A percentile compares a stretch with the other conserved stretches of the same genome.
Conservation (phyloP, 2,329 filamentous ascomycete species). For the Basipetospora chlamydospora region DNA sequence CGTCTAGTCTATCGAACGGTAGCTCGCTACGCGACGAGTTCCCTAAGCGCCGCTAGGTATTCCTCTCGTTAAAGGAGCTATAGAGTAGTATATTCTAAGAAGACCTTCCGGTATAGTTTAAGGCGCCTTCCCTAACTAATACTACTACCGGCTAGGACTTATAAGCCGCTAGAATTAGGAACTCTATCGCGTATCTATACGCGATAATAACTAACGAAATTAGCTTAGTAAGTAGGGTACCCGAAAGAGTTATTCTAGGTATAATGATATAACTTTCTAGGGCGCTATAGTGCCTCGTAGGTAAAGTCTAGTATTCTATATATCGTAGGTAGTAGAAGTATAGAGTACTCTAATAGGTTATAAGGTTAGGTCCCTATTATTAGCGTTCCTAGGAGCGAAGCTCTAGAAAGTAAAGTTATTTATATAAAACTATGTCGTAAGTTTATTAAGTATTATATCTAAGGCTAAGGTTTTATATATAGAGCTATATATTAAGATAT, state of each 20-base stretch:
- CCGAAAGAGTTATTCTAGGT: slow-evolving; percentile 18
- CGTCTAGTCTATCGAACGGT: slow-evolving; percentile 3
- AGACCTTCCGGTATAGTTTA: slow-evolving; percentile 31
- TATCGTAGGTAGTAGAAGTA: too few relatives aligned
- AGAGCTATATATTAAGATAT: too few relatives aligned
- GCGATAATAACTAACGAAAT: slow-evolving; percentile 21
- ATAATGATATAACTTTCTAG: too few relatives aligned
- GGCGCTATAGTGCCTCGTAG: too few relatives aligned
- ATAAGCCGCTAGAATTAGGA: slow-evolving; percentile 21
- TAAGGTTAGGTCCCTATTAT: too few relatives aligned
- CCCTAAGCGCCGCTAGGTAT: slow-evolving; percentile 33
- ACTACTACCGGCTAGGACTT: slow-evolving; percentile 19
- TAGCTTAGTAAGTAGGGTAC: slow-evolving; percentile 13
- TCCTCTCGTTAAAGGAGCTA: slow-evolving; percentile 25
- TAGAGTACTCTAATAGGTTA: too few relatives aligned
- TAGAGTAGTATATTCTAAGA: slow-evolving; percentile 12
- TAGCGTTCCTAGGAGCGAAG: too few relatives aligned
- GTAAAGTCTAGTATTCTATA: too few relatives aligned
- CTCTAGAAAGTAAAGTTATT: too few relatives aligned
- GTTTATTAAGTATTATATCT: too few relatives aligned
- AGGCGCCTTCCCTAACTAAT: slow-evolving; percentile 25
- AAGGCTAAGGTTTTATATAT: too few relatives aligned
- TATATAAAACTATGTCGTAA: too few relatives aligned
- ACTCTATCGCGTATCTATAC: slow-evolving; percentile 21
- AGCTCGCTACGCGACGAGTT: slow-evolving; percentile 17